These are phyloP conservation scores for Psilocybe azurescens DNA, from an alignment of 768 basidiomycete genomes.

Conservation along the genomic window DNA sequence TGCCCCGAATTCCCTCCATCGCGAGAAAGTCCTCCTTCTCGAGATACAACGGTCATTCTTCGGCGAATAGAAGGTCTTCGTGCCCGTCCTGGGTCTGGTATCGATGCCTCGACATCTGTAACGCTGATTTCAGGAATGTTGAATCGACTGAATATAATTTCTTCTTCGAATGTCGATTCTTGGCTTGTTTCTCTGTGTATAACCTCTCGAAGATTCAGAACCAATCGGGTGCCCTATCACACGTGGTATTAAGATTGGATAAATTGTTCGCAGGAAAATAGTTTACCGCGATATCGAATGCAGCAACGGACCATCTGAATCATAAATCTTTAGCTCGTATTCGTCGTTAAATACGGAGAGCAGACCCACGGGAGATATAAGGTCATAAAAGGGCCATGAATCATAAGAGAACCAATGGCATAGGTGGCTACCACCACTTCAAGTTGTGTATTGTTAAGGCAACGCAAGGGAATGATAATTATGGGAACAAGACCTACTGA, in stretches of 20 bases:
- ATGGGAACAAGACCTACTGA: background rate
- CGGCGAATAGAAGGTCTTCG: background rate
- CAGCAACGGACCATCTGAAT: background rate
- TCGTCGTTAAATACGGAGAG: too few species aligned
- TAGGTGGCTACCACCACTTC: background rate
- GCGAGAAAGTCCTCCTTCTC: background rate
- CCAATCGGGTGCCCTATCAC: background rate
- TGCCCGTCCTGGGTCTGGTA: background rate
- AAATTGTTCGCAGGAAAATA: background rate
- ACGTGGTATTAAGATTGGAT: background rate
- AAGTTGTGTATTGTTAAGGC: background rate
- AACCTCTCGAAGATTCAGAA: background rate
- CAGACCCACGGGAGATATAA: background rate
- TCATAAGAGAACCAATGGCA: background rate
- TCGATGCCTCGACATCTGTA: background rate
- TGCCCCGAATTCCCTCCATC: background rate
- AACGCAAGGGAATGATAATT: background rate
- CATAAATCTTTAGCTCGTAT: background rate
- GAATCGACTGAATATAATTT: background rate
- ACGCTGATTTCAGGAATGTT: background rate
- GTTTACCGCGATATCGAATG: background rate
- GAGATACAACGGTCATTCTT: background rate
- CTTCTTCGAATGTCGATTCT: background rate
- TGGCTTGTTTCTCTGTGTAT: background rate
- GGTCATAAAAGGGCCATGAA: background rate